Conservation (phyloP, 345 rosid species). For the Syzygium jambos region DNA sequence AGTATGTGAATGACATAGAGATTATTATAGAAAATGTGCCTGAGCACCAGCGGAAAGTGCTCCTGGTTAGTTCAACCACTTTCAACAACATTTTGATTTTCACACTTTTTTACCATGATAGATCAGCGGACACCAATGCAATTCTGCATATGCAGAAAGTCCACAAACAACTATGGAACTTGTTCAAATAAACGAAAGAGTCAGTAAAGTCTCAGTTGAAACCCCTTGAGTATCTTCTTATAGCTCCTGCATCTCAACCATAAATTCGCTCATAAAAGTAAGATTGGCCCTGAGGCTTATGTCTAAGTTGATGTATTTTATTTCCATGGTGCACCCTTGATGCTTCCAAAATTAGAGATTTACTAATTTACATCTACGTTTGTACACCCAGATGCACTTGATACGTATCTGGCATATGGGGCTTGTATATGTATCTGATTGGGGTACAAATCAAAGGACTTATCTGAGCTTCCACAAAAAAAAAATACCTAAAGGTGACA, state of each 20-base stretch:
- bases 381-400: background rate
- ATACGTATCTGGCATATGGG: background rate
- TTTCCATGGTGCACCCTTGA: background rate
- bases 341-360: background rate
- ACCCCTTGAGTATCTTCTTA: background rate
- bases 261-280: background rate
- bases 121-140: background rate
- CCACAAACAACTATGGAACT: background rate
- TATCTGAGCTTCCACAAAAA: background rate
- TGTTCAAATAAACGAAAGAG: background rate
- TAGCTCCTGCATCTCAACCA: background rate
- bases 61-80: background rate
- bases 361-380: background rate
- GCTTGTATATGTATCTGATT: background rate
- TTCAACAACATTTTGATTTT: background rate
- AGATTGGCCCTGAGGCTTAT: background rate
- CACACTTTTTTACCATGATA: background rate
- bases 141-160: background rate
- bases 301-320: background rate
- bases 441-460: background rate
- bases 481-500: background rate
- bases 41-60: background rate
- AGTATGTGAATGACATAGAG: background rate
- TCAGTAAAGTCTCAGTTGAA: background rate
- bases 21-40: background rate